Evolutionary conservation across 176 grass and related monocot species (phyloP).

Genomic region (Musa schizocarpa): DNA sequence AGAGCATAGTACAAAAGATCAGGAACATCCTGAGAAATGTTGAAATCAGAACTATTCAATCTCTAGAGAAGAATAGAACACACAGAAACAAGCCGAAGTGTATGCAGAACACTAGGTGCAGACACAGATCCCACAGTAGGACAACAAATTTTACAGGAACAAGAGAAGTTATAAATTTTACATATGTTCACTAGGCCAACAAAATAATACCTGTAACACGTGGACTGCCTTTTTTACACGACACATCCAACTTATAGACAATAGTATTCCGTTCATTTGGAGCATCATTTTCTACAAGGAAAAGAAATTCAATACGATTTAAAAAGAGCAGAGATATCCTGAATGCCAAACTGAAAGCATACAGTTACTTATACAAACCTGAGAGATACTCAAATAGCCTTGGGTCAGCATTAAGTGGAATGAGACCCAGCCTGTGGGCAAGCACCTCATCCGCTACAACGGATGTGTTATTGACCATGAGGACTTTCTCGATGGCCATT

Average conservation of each 20-base stretch:
- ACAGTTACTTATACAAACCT: slow-evolving; percentile 24
- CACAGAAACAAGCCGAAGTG: too few species aligned
- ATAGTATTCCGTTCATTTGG: slow-evolving; percentile 94
- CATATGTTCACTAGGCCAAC: background rate
- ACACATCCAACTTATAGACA: slow-evolving; percentile 66
- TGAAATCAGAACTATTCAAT: too few species aligned
- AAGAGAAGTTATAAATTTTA: too few species aligned
- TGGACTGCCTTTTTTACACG: slow-evolving; percentile 46
- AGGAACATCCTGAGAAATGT: too few species aligned
- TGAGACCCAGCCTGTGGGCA: slow-evolving; percentile 77
- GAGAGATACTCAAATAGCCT: slow-evolving; percentile 82
- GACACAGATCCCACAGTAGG: too few species aligned
- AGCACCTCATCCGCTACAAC: slow-evolving; percentile 91
- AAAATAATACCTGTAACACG: slow-evolving; percentile 60
- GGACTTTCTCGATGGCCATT: slow-evolving; percentile 89
- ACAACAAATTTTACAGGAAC: too few species aligned
- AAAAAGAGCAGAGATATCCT: background rate
- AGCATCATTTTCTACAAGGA: slow-evolving; percentile 59
- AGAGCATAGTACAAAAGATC: background rate
- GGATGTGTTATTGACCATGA: slow-evolving; percentile 80
- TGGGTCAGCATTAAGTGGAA: slow-evolving; percentile 84
- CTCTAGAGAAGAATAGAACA: too few species aligned
- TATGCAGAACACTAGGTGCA: too few species aligned
- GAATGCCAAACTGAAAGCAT: background rate
- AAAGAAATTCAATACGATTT: background rate